Evolutionary conservation across 1,139 yeast genomes (phyloP).

Genomic region (Candida buenavistaensis): DNA sequence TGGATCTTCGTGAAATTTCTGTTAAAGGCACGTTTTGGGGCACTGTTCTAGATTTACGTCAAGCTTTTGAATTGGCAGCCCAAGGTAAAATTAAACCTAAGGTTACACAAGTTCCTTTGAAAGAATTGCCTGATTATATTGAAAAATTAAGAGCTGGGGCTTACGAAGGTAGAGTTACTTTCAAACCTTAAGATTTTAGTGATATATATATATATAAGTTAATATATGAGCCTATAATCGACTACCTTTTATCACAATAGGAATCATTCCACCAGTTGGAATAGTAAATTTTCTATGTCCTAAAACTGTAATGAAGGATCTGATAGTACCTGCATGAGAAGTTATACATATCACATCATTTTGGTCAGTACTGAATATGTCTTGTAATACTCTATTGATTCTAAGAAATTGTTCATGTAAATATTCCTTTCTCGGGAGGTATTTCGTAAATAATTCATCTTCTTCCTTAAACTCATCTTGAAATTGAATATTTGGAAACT

Average conservation of each 20-base stretch:
- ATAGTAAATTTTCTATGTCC: slow-evolving; percentile 58
- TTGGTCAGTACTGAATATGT: slow-evolving; percentile 45
- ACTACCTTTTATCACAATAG: slow-evolving; percentile 52
- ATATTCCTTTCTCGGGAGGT: slow-evolving; percentile 36
- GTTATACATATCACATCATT: slow-evolving; percentile 49
- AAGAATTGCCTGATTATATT: slow-evolving; percentile 34
- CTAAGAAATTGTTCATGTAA: slow-evolving; percentile 52
- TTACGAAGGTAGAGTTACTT: slow-evolving; percentile 41
- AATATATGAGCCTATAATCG: slow-evolving; percentile 8
- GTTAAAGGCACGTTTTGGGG: slow-evolving; percentile 45
- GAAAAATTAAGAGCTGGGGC: slow-evolving; percentile 33
- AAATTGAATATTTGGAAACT: slow-evolving; percentile 34
- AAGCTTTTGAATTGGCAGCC: slow-evolving; percentile 39
- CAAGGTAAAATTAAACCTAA: slow-evolving; percentile 38
- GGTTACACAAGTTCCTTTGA: slow-evolving; percentile 30
- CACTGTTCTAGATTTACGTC: slow-evolving; percentile 38
- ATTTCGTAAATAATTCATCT: slow-evolving; percentile 43
- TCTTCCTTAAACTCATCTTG: slow-evolving; percentile 49
- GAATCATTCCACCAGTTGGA: slow-evolving; percentile 69
- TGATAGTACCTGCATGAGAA: slow-evolving; percentile 64
- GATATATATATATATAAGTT: background rate
- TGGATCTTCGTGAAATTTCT: slow-evolving; percentile 38
- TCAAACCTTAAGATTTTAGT: slow-evolving; percentile 24
- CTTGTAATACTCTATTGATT: slow-evolving; percentile 48
- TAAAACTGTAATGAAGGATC: slow-evolving; percentile 58